Evolutionary conservation across 305 asterid species (phyloP).

Genomic region (Euphrasia arctica): DNA sequence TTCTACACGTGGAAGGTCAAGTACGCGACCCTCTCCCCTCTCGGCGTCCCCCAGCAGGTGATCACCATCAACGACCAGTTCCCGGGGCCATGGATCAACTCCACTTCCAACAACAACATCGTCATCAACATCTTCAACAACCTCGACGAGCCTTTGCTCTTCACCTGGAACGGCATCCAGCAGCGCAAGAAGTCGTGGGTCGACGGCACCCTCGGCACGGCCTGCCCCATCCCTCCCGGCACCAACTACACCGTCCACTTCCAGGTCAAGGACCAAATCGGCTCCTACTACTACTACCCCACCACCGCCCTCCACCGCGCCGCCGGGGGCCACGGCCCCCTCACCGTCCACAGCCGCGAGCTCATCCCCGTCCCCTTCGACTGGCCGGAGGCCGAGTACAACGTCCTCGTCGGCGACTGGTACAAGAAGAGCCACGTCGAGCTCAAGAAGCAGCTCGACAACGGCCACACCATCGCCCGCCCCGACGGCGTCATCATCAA

Average conservation of each 20-base stretch:
- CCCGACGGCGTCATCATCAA: conserved; percentile 57
- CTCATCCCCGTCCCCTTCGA: conserved; percentile 53
- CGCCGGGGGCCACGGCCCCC: conserved; percentile 49
- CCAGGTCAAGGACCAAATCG: conserved; percentile 65
- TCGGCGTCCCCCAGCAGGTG: conserved; percentile 42
- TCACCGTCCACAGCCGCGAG: conserved; percentile 40
- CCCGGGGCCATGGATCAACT: conserved; percentile 53
- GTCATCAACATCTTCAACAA: conserved; percentile 46
- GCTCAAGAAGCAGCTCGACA: conserved; percentile 35
- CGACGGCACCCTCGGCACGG: conserved; percentile 43
- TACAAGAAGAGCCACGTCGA: conserved; percentile 33
- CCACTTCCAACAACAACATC: conserved; percentile 58
- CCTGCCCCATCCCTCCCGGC: conserved; percentile 46
- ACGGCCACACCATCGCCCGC: conserved; percentile 42
- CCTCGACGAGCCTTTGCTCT: conserved; percentile 52
- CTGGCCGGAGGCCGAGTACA: conserved; percentile 40
- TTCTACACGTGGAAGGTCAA: conserved; percentile 50
- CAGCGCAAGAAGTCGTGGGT: conserved; percentile 54
- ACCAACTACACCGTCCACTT: conserved; percentile 42
- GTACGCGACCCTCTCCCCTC: conserved; percentile 44
- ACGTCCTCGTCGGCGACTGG: conserved; percentile 47
- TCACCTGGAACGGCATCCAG: conserved; percentile 54
- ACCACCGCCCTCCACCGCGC: conserved; percentile 45
- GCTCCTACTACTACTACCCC: conserved; percentile 53
- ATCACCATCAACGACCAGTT: conserved; percentile 51